These are phyloP conservation scores for Afroboletus lepidellus DNA, from an alignment of 1,284 basidiomycete genomes.

Conservation along the genomic window DNA sequence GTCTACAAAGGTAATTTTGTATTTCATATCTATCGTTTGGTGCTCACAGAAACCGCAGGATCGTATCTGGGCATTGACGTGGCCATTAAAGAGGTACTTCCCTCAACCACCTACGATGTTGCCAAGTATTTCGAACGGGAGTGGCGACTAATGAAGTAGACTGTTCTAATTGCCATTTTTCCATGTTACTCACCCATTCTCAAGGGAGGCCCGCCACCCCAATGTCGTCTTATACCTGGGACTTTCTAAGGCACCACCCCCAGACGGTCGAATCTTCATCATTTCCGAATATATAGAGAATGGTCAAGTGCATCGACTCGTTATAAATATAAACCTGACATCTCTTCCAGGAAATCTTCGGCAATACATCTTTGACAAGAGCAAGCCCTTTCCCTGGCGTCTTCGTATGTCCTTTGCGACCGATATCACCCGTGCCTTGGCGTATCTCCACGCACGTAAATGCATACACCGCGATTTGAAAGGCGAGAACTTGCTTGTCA, in stretches of 20 bases:
- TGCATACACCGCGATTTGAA: conserved; percentile 90
- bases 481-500: conserved; percentile 95
- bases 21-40: background rate
- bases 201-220: conserved; percentile 79
- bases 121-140: conserved; percentile 98
- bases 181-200: conserved; percentile 7
- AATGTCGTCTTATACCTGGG: conserved; percentile 96
- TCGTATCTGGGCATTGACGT: conserved; percentile 93
- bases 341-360: conserved; percentile 66
- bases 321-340: conserved; percentile 6
- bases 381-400: conserved; percentile 84
- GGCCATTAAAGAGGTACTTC: conserved; percentile 93
- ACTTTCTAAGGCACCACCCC: conserved; percentile 81
- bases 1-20: conserved; percentile 76
- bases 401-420: conserved; percentile 91
- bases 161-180: background rate
- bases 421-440: conserved; percentile 91
- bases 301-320: conserved; percentile 36
- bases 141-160: conserved; percentile 90
- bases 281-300: conserved; percentile 87
- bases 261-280: conserved; percentile 85
- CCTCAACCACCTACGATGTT: conserved; percentile 88
- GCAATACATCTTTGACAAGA: conserved; percentile 80
- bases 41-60: conserved; percentile 44
- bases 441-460: conserved; percentile 93